Conservation (phyloP, 129 eudicot species). For the sunflower (Helianthus annuus) region DNA sequence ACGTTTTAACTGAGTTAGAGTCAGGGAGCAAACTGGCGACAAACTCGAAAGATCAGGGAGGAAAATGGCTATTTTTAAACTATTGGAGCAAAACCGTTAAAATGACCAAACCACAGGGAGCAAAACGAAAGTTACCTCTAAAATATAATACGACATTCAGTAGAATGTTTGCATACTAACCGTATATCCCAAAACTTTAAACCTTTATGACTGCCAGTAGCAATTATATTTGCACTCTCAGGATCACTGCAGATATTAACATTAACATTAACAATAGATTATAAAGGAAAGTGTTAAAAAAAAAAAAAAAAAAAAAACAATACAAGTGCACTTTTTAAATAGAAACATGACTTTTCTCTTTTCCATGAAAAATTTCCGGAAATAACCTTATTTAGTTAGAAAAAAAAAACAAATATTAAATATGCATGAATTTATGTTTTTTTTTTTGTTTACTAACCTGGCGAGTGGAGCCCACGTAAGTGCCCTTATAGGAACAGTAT, state of each 20-base stretch:
- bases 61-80: too few relatives aligned
- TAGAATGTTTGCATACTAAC: constrained; percentile 41
- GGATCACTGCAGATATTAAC: constrained; percentile 55
- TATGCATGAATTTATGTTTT: background rate
- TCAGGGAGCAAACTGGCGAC: too few relatives aligned
- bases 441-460: constrained; percentile 48
- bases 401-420: background rate
- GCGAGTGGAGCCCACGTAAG: constrained; percentile 87
- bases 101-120: too few relatives aligned
- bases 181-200: constrained; percentile 93
- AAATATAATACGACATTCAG: background rate
- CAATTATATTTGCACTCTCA: constrained; percentile 70
- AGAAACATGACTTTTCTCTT: background rate
- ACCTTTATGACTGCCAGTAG: constrained; percentile 76
- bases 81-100: too few relatives aligned
- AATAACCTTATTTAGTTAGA: background rate
- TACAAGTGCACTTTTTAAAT: background rate
- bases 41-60: too few relatives aligned
- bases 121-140: too few relatives aligned
- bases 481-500: constrained; percentile 83
- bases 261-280: background rate
- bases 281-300: background rate
- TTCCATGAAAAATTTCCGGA: background rate
- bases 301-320: background rate
- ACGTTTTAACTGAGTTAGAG: too few relatives aligned